Evolutionary conservation across 371 early-diverging fungal genomes (phyloP).

Genomic region (Lichtheimia ramosa): DNA sequence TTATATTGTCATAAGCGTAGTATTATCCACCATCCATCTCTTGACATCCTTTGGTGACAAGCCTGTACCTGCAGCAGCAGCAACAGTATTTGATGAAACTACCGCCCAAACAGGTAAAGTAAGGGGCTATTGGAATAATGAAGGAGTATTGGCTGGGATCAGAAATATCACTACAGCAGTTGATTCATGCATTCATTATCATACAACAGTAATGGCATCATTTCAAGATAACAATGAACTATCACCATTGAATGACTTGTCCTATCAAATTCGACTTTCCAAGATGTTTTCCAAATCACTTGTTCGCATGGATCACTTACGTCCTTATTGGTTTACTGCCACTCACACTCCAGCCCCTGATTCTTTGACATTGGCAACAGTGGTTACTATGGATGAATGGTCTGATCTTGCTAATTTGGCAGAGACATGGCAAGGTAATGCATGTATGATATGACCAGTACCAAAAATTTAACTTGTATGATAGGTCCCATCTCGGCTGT

Average conservation of each 20-base stretch:
- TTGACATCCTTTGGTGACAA: conserved; percentile 5
- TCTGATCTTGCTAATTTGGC: conserved; percentile 24
- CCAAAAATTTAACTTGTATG: neutral
- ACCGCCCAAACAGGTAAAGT: too few species aligned
- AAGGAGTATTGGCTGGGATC: too few species aligned
- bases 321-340: conserved; percentile 36
- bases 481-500: conserved; percentile 58
- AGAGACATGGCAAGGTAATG: conserved; percentile 32
- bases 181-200: too few species aligned
- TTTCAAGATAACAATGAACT: neutral
- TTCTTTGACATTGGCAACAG: conserved; percentile 27
- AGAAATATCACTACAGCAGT: too few species aligned
- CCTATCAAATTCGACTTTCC: conserved; percentile 20
- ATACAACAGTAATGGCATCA: too few species aligned
- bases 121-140: too few species aligned
- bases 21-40: conserved; percentile 32
- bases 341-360: conserved; percentile 17
- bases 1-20: conserved; percentile 26
- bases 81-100: neutral
- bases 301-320: conserved; percentile 22
- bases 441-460: neutral
- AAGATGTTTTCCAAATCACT: conserved; percentile 40
- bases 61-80: neutral
- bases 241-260: conserved; percentile 20
- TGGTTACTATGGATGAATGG: conserved; percentile 26